Base-by-base conservation (phyloP, 2,329 filamentous ascomycete species). In the Nemania abortiva region DNA sequence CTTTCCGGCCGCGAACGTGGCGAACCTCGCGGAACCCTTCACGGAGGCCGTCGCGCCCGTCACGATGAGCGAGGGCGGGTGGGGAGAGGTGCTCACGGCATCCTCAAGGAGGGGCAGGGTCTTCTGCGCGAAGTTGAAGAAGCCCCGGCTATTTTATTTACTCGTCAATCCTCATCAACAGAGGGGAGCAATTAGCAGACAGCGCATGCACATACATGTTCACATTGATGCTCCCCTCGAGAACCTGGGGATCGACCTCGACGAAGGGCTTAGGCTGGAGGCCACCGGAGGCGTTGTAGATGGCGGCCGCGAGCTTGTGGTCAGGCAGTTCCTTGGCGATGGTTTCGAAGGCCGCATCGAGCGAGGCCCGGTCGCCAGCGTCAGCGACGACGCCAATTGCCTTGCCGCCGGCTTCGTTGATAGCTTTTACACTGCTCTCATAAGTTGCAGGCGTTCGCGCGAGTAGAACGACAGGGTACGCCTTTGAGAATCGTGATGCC, bases 21-120 rank as follows among this genome's bases (percentile, higher is more conserved):
- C 82, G 80, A 91, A 89, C 6, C 82, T 81, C 0, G 91, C 88
- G 13, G 87, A 90, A 15, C 89, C 90, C 77, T 89, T 91, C 7
- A 93, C 74, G 2, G 89, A 90, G 0, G 91, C 92, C 0, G 92
- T 94, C 0, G 92, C 91, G 34, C 92, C 92, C 0, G 92, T 94
- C 80, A 93, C 92, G 74, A 94, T 90, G 27, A 94, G 82, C 1
- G 90, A 89, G 0, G 91, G 91, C 6, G 91, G 91, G 77, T 91
- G 80, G 47, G 85, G 79, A 24, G 82, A 81, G 9, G 76, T 79
- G 39, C 80, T 75, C 6, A 86, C 83, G 1, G 87, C 83, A 50
- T 88, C 84, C 3, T 93, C 83, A 3, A 94, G 85, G 0, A 91
- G 82, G 1, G 92, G 92, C 0, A 94, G 80, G 0, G 87, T 84